Conservation (phyloP, 768 basidiomycete genomes). For the Pisolithus sp. region DNA sequence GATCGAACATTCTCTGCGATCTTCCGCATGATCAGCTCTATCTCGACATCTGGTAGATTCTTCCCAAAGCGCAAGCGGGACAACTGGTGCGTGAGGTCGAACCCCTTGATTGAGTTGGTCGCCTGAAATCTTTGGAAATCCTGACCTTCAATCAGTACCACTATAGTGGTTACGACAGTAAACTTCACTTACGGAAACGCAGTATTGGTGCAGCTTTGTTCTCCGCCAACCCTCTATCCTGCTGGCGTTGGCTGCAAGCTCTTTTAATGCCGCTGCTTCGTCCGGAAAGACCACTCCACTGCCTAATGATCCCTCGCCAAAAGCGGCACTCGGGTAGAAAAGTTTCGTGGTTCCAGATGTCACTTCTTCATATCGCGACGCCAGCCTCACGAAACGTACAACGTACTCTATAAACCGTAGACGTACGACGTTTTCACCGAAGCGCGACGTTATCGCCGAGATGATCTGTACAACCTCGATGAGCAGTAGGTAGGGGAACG, state of each 20-base stretch:
- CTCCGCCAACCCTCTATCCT: constrained; percentile 92
- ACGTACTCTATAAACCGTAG: constrained; percentile 89
- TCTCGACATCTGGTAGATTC: constrained; percentile 67
- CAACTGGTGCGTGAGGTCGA: constrained; percentile 85
- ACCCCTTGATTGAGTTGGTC: constrained; percentile 59
- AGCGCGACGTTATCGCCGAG: constrained; percentile 83
- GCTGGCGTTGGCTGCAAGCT: constrained; percentile 69
- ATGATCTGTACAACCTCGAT: constrained; percentile 51
- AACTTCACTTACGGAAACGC: constrained; percentile 48
- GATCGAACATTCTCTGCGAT: constrained; percentile 65
- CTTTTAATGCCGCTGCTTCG: constrained; percentile 56
- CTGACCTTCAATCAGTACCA: constrained; percentile 34
- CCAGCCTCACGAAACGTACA: constrained; percentile 77
- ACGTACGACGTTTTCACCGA: constrained; percentile 84
- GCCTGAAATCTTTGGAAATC: constrained; percentile 56
- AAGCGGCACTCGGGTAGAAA: constrained; percentile 58
- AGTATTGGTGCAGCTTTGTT: constrained; percentile 75
- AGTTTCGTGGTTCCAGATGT: constrained; percentile 64
- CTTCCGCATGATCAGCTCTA: constrained; percentile 64
- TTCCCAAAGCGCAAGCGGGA: constrained; percentile 71
- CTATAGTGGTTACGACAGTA: background rate
- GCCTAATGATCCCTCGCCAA: constrained; percentile 50
- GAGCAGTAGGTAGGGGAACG: background rate
- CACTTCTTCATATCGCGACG: constrained; percentile 89
- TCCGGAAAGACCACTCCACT: constrained; percentile 78